Conservation (phyloP, 106 monocot species). For the Phalaenopsis equestris region DNA sequence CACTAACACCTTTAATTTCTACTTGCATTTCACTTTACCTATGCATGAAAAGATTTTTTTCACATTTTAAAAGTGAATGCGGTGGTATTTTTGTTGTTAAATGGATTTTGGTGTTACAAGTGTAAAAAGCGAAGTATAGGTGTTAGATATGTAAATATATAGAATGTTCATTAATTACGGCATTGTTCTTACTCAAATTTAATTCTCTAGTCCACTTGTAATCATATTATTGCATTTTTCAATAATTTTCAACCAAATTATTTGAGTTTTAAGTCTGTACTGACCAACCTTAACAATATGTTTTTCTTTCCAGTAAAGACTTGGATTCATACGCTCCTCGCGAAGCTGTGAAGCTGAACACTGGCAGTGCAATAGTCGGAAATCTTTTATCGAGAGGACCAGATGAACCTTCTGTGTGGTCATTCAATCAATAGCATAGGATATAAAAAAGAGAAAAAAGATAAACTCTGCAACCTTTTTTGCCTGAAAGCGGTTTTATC, state of each 20-base stretch:
- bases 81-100: too few relatives aligned
- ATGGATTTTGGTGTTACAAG: too few relatives aligned
- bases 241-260: neutral
- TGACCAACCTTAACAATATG: neutral
- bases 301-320: conserved; percentile 19
- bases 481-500: neutral
- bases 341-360: conserved; percentile 13
- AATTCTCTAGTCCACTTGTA: neutral
- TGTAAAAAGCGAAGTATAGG: too few relatives aligned
- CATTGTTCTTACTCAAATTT: neutral
- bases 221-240: neutral
- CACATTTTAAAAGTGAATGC: too few relatives aligned
- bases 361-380: conserved; percentile 9
- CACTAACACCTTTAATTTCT: too few relatives aligned
- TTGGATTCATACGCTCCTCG: conserved; percentile 11
- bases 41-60: too few relatives aligned
- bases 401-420: conserved; percentile 39
- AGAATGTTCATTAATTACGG: neutral
- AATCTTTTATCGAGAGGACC: conserved; percentile 32
- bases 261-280: neutral
- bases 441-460: neutral
- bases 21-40: too few relatives aligned
- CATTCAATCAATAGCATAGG: conserved; percentile 34
- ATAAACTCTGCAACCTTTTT: neutral
- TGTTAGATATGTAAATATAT: too few relatives aligned